A percentile compares a stretch with the other conserved stretches of the same genome.
These are phyloP conservation scores for Micractinium sp. DNA, from an alignment of 139 green algal genomes.

Conservation along the genomic window DNA sequence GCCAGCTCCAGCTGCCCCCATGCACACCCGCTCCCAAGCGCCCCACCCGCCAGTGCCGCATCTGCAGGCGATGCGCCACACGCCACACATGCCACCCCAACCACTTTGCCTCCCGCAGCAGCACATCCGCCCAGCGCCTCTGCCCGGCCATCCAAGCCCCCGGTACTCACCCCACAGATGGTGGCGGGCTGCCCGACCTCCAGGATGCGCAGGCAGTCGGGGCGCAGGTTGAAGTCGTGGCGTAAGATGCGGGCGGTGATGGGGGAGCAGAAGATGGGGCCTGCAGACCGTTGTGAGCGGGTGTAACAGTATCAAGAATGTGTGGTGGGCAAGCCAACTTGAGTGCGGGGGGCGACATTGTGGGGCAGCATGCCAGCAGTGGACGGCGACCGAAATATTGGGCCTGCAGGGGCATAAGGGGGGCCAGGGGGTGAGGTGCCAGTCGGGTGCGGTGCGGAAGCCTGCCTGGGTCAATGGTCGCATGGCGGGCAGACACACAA, in stretches of 20 bases:
- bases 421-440: too few relatives aligned
- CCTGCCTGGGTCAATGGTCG: too few relatives aligned
- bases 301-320: not conserved
- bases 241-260: slow-evolving; percentile 61
- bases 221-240: slow-evolving; percentile 56
- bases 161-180: not conserved
- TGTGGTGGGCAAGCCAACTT: not conserved
- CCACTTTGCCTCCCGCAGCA: too few relatives aligned
- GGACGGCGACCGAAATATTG: not conserved
- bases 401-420: not conserved
- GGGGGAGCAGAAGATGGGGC: slow-evolving; percentile 69
- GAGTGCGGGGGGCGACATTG: not conserved
- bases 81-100: too few relatives aligned
- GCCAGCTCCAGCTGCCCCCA: too few relatives aligned
- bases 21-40: too few relatives aligned
- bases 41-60: too few relatives aligned
- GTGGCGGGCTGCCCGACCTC: slow-evolving; percentile 33
- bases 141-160: too few relatives aligned
- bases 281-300: not conserved
- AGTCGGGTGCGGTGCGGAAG: too few relatives aligned
- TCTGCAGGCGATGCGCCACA: too few relatives aligned
- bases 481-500: too few relatives aligned
- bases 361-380: not conserved
- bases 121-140: too few relatives aligned
- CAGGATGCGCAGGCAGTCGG: slow-evolving; percentile 45